Conservation (phyloP, 768 basidiomycete species). For the Amanita muscaria region DNA sequence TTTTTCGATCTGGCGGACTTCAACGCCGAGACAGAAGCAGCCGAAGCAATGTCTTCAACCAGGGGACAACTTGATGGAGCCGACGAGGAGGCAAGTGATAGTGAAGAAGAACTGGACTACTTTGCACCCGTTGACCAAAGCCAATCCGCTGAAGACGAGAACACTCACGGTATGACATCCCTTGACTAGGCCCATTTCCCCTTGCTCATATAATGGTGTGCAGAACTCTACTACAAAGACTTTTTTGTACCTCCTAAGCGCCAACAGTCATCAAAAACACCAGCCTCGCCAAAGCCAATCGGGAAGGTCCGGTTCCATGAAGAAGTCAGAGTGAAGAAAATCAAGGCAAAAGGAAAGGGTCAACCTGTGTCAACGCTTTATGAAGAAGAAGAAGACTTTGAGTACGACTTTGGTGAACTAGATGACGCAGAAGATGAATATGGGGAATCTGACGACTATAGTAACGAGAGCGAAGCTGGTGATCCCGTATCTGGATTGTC, state of each 20-base stretch:
- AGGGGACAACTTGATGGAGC: slow-evolving; percentile 45
- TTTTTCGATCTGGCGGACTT: slow-evolving; percentile 88
- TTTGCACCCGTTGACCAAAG: slow-evolving; percentile 51
- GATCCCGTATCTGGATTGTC: slow-evolving; percentile 16
- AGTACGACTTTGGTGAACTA: slow-evolving; percentile 11
- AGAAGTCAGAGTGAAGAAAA: slow-evolving; percentile 73
- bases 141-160: slow-evolving; percentile 34
- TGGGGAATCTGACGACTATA: slow-evolving; percentile 29
- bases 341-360: slow-evolving; percentile 63
- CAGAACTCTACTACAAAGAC: slow-evolving; percentile 64
- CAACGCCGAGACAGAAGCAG: slow-evolving; percentile 76
- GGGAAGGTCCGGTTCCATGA: slow-evolving; percentile 73
- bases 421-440: slow-evolving; percentile 8
- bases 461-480: slow-evolving; percentile 24
- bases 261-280: slow-evolving; percentile 15
- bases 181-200: neutral
- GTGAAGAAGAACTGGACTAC: slow-evolving; percentile 51
- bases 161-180: slow-evolving; percentile 29
- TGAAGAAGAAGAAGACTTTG: slow-evolving; percentile 28
- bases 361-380: slow-evolving; percentile 41
- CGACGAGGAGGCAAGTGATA: slow-evolving; percentile 45
- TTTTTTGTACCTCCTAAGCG: slow-evolving; percentile 65
- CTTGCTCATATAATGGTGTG: slow-evolving; percentile 1
- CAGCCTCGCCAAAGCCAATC: slow-evolving; percentile 13
- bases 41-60: slow-evolving; percentile 57